Conservation (phyloP, 2,329 filamentous ascomycete species). For the Fusarium equiseti region DNA sequence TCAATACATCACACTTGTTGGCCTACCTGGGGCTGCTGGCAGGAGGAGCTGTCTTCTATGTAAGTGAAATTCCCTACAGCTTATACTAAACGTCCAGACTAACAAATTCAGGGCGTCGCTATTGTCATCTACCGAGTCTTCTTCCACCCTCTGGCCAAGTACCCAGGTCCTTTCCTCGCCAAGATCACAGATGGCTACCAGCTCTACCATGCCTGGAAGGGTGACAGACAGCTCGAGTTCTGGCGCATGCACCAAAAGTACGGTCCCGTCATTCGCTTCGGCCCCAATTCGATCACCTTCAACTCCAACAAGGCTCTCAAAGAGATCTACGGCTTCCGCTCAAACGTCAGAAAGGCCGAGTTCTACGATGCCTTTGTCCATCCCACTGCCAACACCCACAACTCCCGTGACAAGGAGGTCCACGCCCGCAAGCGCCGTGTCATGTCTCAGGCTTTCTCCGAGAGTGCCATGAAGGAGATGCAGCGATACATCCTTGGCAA, state of each 20-base stretch:
- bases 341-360: conserved; percentile 74
- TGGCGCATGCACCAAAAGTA: conserved; percentile 78
- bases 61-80: conserved; percentile 47
- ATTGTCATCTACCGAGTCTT: conserved; percentile 68
- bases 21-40: conserved; percentile 56
- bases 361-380: conserved; percentile 82
- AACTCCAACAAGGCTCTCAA: conserved; percentile 77
- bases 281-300: conserved; percentile 81
- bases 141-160: conserved; percentile 74
- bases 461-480: conserved; percentile 74
- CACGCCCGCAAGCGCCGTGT: conserved; percentile 80
- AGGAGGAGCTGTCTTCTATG: conserved; percentile 55
- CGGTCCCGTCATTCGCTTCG: conserved; percentile 80
- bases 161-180: conserved; percentile 73
- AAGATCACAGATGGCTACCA: conserved; percentile 74
- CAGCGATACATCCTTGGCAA: conserved; percentile 75
- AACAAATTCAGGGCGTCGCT: conserved; percentile 52
- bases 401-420: conserved; percentile 74
- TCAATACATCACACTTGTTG: conserved; percentile 53
- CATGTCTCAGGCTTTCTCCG: conserved; percentile 78
- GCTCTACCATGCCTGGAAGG: conserved; percentile 80
- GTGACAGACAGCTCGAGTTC: conserved; percentile 80
- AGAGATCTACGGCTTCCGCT: conserved; percentile 73
- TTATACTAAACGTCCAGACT: neutral
- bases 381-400: conserved; percentile 79